Evolutionary conservation across 345 rosid species (phyloP).

Genomic region (Mangifera indica): DNA sequence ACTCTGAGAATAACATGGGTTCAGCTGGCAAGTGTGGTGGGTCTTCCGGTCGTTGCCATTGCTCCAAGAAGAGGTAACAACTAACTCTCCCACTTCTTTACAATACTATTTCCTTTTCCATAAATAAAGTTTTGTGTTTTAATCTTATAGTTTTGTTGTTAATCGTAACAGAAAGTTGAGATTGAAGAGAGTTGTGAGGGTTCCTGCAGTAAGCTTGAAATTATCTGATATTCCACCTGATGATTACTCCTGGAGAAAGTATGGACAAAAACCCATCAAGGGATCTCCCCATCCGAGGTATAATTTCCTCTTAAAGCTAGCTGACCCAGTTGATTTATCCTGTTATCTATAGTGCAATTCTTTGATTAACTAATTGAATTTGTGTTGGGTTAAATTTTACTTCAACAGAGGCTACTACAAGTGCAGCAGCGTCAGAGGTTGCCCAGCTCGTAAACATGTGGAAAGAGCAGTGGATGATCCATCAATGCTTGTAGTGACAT

Average conservation of each 20-base stretch:
- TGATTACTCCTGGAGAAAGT: constrained; percentile 94
- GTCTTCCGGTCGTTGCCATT: constrained; percentile 80
- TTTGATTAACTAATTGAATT: neutral
- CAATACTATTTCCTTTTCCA: neutral
- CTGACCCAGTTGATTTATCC: neutral
- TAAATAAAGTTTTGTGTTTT: neutral
- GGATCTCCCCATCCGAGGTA: constrained; percentile 98
- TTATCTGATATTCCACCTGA: constrained; percentile 95
- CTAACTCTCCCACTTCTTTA: too few species aligned
- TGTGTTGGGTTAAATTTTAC: neutral
- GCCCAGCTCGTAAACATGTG: constrained; percentile 96
- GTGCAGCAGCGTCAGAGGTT: constrained; percentile 92
- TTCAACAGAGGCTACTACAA: constrained; percentile 85
- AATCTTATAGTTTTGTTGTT: neutral
- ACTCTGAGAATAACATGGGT: constrained; percentile 50
- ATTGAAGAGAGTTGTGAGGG: constrained; percentile 68
- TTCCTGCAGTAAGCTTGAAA: constrained; percentile 89
- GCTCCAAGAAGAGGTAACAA: constrained; percentile 81
- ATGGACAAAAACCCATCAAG: constrained; percentile 96
- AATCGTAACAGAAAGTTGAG: constrained; percentile 57
- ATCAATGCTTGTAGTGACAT: constrained; percentile 75
- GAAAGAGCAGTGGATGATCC: constrained; percentile 90
- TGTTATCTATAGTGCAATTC: neutral
- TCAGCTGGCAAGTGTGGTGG: constrained; percentile 54
- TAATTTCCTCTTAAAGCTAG: neutral